Evolutionary conservation across 1,284 basidiomycete species (phyloP).

Genomic region (Tilletia indica): DNA sequence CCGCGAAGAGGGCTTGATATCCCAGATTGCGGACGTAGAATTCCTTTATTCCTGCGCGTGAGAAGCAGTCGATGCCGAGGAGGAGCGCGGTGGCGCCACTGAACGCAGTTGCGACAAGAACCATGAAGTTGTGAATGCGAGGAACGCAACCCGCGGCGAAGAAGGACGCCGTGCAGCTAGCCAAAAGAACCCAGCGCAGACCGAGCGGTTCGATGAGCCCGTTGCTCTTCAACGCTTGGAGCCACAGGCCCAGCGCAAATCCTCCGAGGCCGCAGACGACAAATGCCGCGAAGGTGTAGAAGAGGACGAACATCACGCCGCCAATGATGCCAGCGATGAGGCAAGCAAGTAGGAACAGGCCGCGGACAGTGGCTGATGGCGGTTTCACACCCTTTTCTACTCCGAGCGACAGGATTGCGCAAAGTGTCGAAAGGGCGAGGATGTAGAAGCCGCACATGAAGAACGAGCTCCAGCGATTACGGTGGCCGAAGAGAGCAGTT

Average conservation of each 20-base stretch:
- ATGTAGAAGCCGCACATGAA: constrained; percentile 78
- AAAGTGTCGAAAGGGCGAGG: constrained; percentile 76
- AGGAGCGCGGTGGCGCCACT: constrained; percentile 91
- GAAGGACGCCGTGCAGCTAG: constrained; percentile 61
- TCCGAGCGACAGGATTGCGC: constrained; percentile 86
- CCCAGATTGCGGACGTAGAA: constrained; percentile 94
- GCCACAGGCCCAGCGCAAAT: constrained; percentile 78
- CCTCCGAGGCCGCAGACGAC: constrained; percentile 67
- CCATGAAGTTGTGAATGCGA: constrained; percentile 38
- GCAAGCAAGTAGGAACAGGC: constrained; percentile 82
- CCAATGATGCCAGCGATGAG: constrained; percentile 77
- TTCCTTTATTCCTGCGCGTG: constrained; percentile 85
- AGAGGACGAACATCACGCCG: constrained; percentile 65
- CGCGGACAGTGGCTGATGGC: constrained; percentile 73
- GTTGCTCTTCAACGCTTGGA: constrained; percentile 77
- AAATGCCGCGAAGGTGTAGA: constrained; percentile 34
- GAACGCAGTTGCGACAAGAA: constrained; percentile 70
- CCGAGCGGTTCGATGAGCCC: constrained; percentile 75
- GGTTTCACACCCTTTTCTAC: constrained; percentile 76
- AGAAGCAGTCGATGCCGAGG: constrained; percentile 88
- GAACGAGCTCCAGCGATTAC: constrained; percentile 37
- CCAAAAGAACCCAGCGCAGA: constrained; percentile 81
- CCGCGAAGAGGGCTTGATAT: constrained; percentile 68
- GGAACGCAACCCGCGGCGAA: constrained; percentile 32
- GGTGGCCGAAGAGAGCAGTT: constrained; percentile 80